These are phyloP conservation scores for Arthrobotrys megalospora DNA, from an alignment of 2,329 filamentous ascomycete species.

Conservation along the genomic window DNA sequence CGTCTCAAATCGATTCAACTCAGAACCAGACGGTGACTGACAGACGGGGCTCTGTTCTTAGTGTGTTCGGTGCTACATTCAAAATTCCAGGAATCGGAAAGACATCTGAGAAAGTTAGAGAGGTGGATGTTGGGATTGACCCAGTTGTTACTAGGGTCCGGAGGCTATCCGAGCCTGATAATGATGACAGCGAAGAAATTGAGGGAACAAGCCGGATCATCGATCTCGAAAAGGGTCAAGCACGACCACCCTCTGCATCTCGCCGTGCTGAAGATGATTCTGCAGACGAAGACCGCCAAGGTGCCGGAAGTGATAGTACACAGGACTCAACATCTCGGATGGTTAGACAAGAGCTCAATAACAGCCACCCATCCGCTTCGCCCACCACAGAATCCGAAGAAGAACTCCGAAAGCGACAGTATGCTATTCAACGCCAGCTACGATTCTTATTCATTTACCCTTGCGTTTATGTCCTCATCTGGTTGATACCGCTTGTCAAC, in stretches of 20 bases:
- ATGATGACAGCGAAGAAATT: constrained; percentile 20
- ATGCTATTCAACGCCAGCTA: constrained; percentile 76
- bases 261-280: constrained; percentile 8
- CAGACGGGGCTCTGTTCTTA: constrained; percentile 43
- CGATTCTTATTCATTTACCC: constrained; percentile 83
- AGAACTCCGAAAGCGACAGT: constrained; percentile 61
- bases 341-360: background rate
- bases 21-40: constrained; percentile 11
- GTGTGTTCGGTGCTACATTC: constrained; percentile 55
- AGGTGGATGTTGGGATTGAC: constrained; percentile 42
- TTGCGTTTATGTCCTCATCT: constrained; percentile 79
- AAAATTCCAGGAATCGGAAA: constrained; percentile 41
- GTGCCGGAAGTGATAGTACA: constrained; percentile 41
- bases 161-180: constrained; percentile 30
- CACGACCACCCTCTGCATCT: background rate
- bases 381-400: constrained; percentile 31
- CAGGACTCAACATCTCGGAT: constrained; percentile 41
- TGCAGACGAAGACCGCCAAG: constrained; percentile 26
- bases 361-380: background rate
- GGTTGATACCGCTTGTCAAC: constrained; percentile 79
- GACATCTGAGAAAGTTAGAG: constrained; percentile 38
- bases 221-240: constrained; percentile 46
- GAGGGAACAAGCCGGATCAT: constrained; percentile 24
- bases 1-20: constrained; percentile 38
- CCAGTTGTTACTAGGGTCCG: constrained; percentile 29